These are phyloP conservation scores for Claviceps sp. DNA, from an alignment of 2,329 filamentous ascomycete species.

Conservation along the genomic window DNA sequence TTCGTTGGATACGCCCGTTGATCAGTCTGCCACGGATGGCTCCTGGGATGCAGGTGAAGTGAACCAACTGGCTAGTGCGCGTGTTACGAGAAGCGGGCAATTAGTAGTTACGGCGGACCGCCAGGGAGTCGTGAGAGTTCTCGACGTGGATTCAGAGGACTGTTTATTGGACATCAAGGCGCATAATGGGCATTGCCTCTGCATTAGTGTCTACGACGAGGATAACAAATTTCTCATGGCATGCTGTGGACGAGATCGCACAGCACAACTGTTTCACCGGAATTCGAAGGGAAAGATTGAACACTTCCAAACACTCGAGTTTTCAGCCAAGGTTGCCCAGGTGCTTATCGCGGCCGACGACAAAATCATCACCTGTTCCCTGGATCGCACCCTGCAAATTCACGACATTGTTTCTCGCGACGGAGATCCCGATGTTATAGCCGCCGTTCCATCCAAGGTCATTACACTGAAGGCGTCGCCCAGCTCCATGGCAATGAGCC, in stretches of 20 bases:
- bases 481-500: slow-evolving; percentile 63
- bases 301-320: slow-evolving; percentile 85
- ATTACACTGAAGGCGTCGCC: slow-evolving; percentile 80
- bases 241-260: slow-evolving; percentile 77
- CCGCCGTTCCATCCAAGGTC: slow-evolving; percentile 63
- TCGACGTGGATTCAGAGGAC: slow-evolving; percentile 47
- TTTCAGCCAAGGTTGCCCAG: slow-evolving; percentile 71
- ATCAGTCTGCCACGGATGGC: slow-evolving; percentile 34
- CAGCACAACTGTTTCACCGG: slow-evolving; percentile 74
- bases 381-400: slow-evolving; percentile 77
- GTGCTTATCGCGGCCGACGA: slow-evolving; percentile 61
- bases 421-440: slow-evolving; percentile 48
- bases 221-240: slow-evolving; percentile 55
- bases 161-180: slow-evolving; percentile 65
- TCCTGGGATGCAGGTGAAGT: slow-evolving; percentile 36
- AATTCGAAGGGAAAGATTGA: slow-evolving; percentile 46
- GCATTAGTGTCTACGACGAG: slow-evolving; percentile 58
- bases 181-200: slow-evolving; percentile 74
- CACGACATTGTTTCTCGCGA: slow-evolving; percentile 65
- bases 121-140: slow-evolving; percentile 64
- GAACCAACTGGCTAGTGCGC: slow-evolving; percentile 48
- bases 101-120: slow-evolving; percentile 75
- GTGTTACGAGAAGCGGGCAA: slow-evolving; percentile 46
- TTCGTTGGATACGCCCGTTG: slow-evolving; percentile 54
- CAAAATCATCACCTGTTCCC: slow-evolving; percentile 70